Percentiles rank a stretch among this genome's conserved stretches.
phyloP scores from a whole-genome alignment of 2,329 filamentous ascomycete species.

The Colletotrichum agaves region DNA sequence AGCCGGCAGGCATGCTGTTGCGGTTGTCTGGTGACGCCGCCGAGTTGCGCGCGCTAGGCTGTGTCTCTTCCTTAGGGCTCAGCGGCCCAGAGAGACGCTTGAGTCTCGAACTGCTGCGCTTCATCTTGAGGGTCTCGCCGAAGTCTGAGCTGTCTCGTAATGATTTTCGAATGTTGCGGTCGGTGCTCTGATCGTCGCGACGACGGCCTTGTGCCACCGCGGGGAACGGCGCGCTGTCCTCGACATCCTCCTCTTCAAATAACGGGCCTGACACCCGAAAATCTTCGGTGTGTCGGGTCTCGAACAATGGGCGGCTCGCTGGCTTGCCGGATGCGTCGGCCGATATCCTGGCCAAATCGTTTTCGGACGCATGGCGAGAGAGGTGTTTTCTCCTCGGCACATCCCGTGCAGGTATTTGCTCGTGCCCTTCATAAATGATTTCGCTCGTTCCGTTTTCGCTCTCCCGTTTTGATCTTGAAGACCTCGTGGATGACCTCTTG shows the following conservation, averaged over 20 bases:
- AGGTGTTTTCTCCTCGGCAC: constrained; percentile 41
- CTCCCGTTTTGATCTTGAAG: constrained; percentile 61
- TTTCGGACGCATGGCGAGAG: constrained; percentile 39
- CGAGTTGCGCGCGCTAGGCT: constrained; percentile 22
- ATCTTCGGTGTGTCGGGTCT: constrained; percentile 36
- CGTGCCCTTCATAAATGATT: constrained; percentile 56
- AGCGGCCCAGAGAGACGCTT: constrained; percentile 66
- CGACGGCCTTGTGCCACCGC: constrained; percentile 71
- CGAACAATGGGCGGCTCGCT: constrained; percentile 33
- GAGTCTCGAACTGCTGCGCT: constrained; percentile 67
- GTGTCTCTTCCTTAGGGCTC: constrained; percentile 54
- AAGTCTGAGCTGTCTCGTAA: constrained; percentile 61
- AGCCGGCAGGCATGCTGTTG: constrained; percentile 57
- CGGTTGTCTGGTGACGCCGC: constrained; percentile 42
- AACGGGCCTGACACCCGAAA: constrained; percentile 22
- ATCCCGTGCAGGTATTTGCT: constrained; percentile 40
- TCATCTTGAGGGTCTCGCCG: constrained; percentile 56
- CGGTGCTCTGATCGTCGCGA: constrained; percentile 60
- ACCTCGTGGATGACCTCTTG: constrained; percentile 64
- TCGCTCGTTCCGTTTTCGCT: constrained; percentile 51
- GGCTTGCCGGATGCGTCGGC: constrained; percentile 41
- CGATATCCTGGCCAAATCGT: constrained; percentile 34
- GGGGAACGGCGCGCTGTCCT: constrained; percentile 77
- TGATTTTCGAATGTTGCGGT: constrained; percentile 58
- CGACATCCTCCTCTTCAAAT: constrained; percentile 48